phyloP scores from a whole-genome alignment of 2,329 filamentous ascomycete genomes.

The Exophiala aquamarina region DNA sequence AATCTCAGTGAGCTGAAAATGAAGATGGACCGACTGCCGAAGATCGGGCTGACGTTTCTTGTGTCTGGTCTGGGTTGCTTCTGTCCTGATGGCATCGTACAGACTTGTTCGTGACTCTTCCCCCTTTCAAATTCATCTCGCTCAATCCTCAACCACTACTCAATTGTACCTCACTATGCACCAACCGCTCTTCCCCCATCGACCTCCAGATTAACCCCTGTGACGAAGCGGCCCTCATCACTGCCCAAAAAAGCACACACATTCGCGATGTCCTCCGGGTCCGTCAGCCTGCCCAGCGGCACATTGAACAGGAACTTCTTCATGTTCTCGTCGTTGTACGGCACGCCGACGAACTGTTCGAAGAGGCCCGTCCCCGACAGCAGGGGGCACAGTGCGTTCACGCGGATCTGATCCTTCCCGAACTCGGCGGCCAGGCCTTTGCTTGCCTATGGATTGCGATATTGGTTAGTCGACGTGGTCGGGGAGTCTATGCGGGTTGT shows the following conservation, averaged over 20 bases:
- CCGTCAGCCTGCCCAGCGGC: conserved; percentile 44
- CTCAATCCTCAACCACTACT: background rate
- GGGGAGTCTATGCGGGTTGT: background rate
- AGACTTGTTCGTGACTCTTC: background rate
- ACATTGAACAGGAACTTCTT: conserved; percentile 45
- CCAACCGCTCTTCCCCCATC: conserved; percentile 26
- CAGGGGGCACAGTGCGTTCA: conserved; percentile 61
- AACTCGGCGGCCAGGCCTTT: conserved; percentile 56
- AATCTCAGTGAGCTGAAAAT: too few species aligned
- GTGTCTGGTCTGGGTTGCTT: too few species aligned
- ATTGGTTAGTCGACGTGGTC: background rate
- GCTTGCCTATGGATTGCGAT: conserved; percentile 43
- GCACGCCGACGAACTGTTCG: conserved; percentile 41
- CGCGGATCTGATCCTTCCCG: conserved; percentile 48
- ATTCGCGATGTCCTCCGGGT: conserved; percentile 65
- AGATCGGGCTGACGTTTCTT: too few species aligned
- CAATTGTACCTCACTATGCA: conserved; percentile 3
- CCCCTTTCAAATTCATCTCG: background rate
- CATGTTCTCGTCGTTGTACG: conserved; percentile 46
- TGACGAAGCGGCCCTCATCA: conserved; percentile 70
- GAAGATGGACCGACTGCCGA: too few species aligned
- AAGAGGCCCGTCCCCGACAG: conserved; percentile 65
- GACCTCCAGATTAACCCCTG: conserved; percentile 26
- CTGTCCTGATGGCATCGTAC: too few species aligned
- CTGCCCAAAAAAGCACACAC: conserved; percentile 64